Evolutionary conservation across 2,329 filamentous ascomycete genomes (phyloP), one percentile per base, ranked within the genome.

Genomic region (Immersiporthe knoxdaviesiana): DNA sequence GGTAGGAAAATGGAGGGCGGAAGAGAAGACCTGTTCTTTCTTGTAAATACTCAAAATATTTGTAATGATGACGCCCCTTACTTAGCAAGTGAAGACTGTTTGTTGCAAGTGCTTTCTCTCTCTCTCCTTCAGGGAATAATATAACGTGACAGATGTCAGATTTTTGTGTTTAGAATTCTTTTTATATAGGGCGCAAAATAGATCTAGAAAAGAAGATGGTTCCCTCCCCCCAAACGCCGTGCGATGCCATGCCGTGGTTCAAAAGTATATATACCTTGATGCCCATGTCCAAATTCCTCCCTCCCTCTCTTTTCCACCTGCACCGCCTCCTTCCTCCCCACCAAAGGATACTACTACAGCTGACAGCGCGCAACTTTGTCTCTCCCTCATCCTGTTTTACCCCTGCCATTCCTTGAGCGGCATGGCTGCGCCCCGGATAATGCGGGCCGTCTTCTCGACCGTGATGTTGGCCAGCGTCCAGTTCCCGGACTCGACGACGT

Each of bases 401-500:
- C 65, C 65, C 32, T 67, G 41, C 70, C 70, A 71, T 27, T 62
- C 35, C 64, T 18, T 61, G 39, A 71, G 67, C 2, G 70, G 39
- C 44, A 41, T 54, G 21, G 85, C 87, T 39, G 93, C 93, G 64
- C 82, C 79, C 66, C 82, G 83, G 66, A 97, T 81, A 61, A 93
- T 89, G 14, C 81, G 81, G 1, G 93, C 91, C 32, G 92, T 90
- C 79, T 90, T 93, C 73, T 91, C 83, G 39, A 97, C 85, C 77
- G 91, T 88, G 66, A 83, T 79, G 75, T 91, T 88, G 3, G 92
- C 91, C 16, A 87, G 78, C 1, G 80, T 82, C 91, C 91, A 94
- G 74, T 97, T 88, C 35, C 87, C 86, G 4, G 84, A 86, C 71
- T 92, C 88, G 54, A 97, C 84, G 11, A 91, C 90, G 75, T 97